Evolutionary conservation across 257 asterid genomes (phyloP).

Genomic region (Striga asiatica): DNA sequence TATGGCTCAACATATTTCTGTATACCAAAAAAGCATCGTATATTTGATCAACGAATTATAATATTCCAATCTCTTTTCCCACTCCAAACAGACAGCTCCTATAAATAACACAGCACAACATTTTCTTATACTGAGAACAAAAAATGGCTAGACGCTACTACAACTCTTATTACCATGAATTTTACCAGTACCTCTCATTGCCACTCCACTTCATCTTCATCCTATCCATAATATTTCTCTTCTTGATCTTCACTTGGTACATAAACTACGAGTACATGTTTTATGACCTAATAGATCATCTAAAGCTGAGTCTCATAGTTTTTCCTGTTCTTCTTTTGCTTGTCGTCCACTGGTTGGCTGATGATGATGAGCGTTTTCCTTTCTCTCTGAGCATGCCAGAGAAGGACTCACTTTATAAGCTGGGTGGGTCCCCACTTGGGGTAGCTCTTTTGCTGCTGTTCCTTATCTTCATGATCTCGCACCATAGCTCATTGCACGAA

Average conservation of each 20-base stretch:
- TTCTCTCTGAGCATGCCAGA: slow-evolving; percentile 39
- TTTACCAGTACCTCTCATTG: slow-evolving; percentile 43
- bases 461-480: slow-evolving; percentile 53
- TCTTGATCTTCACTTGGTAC: slow-evolving; percentile 69
- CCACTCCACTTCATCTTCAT: slow-evolving; percentile 59
- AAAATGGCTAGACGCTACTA: slow-evolving; percentile 59
- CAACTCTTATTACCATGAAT: slow-evolving; percentile 44
- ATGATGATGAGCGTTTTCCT: slow-evolving; percentile 33
- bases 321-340: slow-evolving; percentile 60
- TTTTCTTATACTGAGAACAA: not conserved
- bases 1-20: not conserved
- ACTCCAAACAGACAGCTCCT: slow-evolving; percentile 8
- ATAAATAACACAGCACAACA: slow-evolving; percentile 17
- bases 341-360: slow-evolving; percentile 55
- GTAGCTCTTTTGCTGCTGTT: slow-evolving; percentile 46
- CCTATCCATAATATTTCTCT: slow-evolving; percentile 35
- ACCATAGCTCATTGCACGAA: slow-evolving; percentile 48
- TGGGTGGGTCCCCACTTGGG: slow-evolving; percentile 63
- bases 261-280: slow-evolving; percentile 51
- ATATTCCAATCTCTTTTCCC: not conserved
- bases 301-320: slow-evolving; percentile 53
- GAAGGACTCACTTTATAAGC: slow-evolving; percentile 45
- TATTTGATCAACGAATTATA: slow-evolving; percentile 7
- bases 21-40: not conserved
- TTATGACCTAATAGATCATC: slow-evolving; percentile 35